Evolutionary conservation across 1,139 yeast species (phyloP), one percentile per base, ranked within the genome.

Genomic region (Suhomyces atakaporum): DNA sequence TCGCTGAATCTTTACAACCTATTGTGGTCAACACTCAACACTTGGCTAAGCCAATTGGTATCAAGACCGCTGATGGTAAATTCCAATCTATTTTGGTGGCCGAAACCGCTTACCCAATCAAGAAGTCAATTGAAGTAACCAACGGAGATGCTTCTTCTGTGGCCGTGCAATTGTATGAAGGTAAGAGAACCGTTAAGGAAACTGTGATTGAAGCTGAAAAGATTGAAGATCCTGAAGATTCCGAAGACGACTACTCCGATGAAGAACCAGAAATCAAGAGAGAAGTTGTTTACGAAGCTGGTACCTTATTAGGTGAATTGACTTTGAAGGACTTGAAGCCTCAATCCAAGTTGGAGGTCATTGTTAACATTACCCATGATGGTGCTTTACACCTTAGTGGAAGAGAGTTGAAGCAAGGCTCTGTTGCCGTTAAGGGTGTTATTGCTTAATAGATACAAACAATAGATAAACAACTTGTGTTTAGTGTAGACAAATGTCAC

Each of bases 61-160:
- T 90, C 50, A 78, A 82, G 61, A 83, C 81, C 51, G 81, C 79
- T 32, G 77, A 78, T 38, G 92, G 89, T 49, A 74, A 75, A 44
- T 86, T 89, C 60, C 75, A 79, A 39, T 79, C 95, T 31, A 71
- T 92, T 32, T 70, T 92, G 43, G 83, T 85, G 43, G 77, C 83
- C 33, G 94, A 89, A 69, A 87, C 98, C 38, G 88, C 97, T 22
- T 81, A 83, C 64, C 99, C 99, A 49, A 85, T 87, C 59, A 86
- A 89, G 66, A 87, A 84, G 66, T 69, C 89, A 18, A 54, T 85
- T 43, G 71, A 77, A 40, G 75, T 90, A 45, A 72, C 79, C 48
- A 81, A 83, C 51, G 84, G 84, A 42, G 71, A 62, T 22, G 63
- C 75, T 39, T 73, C 85, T 33, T 79, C 80, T 44, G 85, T 81